Evolutionary conservation across 495 filamentous ascomycete species (phyloP).

Genomic region (Neurospora terricola): DNA sequence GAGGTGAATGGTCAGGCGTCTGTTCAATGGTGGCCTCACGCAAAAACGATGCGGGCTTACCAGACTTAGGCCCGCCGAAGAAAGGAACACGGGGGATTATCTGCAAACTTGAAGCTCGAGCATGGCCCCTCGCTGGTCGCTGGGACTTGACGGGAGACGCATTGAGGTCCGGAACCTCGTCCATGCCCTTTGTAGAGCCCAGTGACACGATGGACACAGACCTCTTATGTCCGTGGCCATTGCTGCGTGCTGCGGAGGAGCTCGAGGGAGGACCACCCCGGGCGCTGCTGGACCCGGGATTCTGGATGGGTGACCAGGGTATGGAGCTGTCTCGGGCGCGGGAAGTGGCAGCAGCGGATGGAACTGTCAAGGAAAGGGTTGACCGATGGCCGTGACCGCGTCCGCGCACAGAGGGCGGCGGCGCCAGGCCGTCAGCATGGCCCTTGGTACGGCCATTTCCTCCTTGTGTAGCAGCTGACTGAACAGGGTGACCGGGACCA

Average conservation of each 20-base stretch:
- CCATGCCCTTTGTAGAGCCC: constrained; percentile 49
- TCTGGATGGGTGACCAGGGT: constrained; percentile 13
- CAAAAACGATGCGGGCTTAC: constrained; percentile 9
- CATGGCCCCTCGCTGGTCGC: constrained; percentile 54
- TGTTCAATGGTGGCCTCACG: neutral
- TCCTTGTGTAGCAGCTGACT: neutral
- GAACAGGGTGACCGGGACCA: constrained; percentile 4
- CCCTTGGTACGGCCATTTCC: constrained; percentile 4
- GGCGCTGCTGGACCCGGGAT: neutral
- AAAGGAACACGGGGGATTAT: constrained; percentile 47
- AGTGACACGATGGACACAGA: constrained; percentile 95
- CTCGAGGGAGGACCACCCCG: neutral
- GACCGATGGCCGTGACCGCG: constrained; percentile 39
- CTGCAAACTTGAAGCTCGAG: constrained; percentile 75
- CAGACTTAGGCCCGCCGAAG: constrained; percentile 23
- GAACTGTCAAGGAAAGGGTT: constrained; percentile 48
- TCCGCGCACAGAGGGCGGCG: constrained; percentile 25
- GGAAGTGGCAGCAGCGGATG: constrained; percentile 27
- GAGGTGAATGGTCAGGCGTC: neutral
- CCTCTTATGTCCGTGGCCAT: constrained; percentile 44
- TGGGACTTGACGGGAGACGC: constrained; percentile 23
- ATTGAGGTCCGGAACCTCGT: constrained; percentile 13
- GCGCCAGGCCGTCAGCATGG: constrained; percentile 23
- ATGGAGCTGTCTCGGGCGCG: constrained; percentile 25
- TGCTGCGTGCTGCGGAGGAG: neutral